Base-by-base conservation (phyloP, 345 rosid species). In the Mallotus nudiflorus region DNA sequence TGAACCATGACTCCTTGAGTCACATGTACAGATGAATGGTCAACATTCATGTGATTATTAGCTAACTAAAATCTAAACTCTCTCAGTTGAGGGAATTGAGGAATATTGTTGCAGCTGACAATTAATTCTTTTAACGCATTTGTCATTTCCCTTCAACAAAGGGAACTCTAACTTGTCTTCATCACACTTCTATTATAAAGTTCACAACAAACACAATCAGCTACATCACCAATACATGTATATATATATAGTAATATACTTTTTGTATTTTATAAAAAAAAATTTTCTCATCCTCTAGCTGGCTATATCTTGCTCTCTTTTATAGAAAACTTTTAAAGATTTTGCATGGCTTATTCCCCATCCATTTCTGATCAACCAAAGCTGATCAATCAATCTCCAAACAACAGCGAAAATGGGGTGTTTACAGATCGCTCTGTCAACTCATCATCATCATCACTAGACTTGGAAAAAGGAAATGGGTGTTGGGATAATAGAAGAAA, bases 91-190 rank as follows among this genome's bases (percentile, higher is more conserved):
- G 15, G 9, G 46, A 59, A 59, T 10, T 1, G 25, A 31, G 18
- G 35, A 15, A 18, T 59, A 24, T 35, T 45, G 9, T 59, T 59
- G n/a, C 24, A 3, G 58, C 2, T 53, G 12, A 53, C 28, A 53
- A 22, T 5, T 53, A 5, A n/a, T 20, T 52, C 56, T 20, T n/a
- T 7, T 18, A 0, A 51, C 6, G 55, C 25, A 19, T 20, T 9
- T n/a, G 6, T 58, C 39, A 22, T 0, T 37, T 35, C 25, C 65
- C 28, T 37, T 22, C 0, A 9, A 35, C 5, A 4, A 27, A 13
- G 33, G 27, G 46, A 40, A n/a, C 28, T 60, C 12, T 60, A n/a
- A 37, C 7, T 60, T 60, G 65, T 60, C 65, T 60, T 60, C 11
- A 59, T 60, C 16, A 13, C 19, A 16, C 31, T 14, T 27, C 2